Conservation (phyloP, 2,329 filamentous ascomycete genomes). For the Exophiala oligosperma region DNA sequence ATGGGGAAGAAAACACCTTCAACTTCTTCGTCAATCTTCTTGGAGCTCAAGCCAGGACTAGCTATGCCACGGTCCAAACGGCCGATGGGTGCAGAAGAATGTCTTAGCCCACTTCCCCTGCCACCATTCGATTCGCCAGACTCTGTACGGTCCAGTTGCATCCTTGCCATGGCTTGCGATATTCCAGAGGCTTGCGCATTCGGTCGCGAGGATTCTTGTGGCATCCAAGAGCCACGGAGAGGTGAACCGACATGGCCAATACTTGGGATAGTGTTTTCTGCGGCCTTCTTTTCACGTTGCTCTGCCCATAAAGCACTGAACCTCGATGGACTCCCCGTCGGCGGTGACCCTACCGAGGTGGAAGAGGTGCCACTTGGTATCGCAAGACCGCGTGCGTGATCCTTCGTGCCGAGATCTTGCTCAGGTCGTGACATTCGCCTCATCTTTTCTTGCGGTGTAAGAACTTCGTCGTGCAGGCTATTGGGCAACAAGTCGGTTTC, state of each 20-base stretch:
- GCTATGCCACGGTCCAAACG: slow-evolving; percentile 48
- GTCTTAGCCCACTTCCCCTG: slow-evolving; percentile 37
- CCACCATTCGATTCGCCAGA: slow-evolving; percentile 29
- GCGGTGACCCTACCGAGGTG: slow-evolving; percentile 55
- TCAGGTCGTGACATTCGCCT: slow-evolving; percentile 61
- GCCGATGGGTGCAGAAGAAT: slow-evolving; percentile 30
- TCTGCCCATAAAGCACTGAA: slow-evolving; percentile 61
- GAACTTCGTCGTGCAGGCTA: slow-evolving; percentile 62
- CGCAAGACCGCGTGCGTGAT: slow-evolving; percentile 53
- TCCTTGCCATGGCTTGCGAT: slow-evolving; percentile 30
- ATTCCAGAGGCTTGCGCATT: slow-evolving; percentile 28
- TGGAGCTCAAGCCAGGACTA: slow-evolving; percentile 45
- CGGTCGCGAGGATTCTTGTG: slow-evolving; percentile 18
- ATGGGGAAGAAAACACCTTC: slow-evolving; percentile 51
- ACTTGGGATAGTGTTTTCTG: slow-evolving; percentile 45
- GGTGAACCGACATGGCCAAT: slow-evolving; percentile 66
- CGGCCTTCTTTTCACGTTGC: slow-evolving; percentile 52
- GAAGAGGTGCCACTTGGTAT: slow-evolving; percentile 47
- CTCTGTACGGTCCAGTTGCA: slow-evolving; percentile 43
- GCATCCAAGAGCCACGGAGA: slow-evolving; percentile 58
- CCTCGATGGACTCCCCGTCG: slow-evolving; percentile 59
- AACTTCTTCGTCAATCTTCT: slow-evolving; percentile 50
- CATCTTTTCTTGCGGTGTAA: slow-evolving; percentile 62
- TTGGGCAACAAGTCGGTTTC: slow-evolving; percentile 87
- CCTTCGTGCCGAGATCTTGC: slow-evolving; percentile 47